Base-by-base conservation (phyloP, 352 stramenopile genomes). In the Elongisporangium senticosum region DNA sequence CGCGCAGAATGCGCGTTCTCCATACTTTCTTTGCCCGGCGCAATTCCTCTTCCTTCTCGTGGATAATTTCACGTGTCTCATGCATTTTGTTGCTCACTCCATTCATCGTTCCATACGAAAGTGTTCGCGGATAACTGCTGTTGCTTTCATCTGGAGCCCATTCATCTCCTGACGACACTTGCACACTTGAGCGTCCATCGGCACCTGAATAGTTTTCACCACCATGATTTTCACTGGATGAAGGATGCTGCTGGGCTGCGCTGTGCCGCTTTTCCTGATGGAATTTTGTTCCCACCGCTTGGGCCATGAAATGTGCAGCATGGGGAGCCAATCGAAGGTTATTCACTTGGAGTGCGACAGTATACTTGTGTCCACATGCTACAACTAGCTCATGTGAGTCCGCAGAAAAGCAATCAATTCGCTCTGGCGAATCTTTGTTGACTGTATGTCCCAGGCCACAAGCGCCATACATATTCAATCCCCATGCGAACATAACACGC, bases 281-380 rank as follows among this genome's bases (percentile, higher is more conserved):
- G 11, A 43, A 43, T 17, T 43, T 7, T 17, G 33, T 43, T 43
- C 33, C 33, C 33, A 43, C 33, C 13, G 33, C 33, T 43, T 43
- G 33, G 17, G 33, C 33, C 33, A 43, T 17, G 11, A 43, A 43
- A 43, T 43, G 33, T 43, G 33, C 33, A 10, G 11, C 33, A 43
- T 43, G 33, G 33, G 33, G 33, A 43, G 33, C 33, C 33, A 43
- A 43, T 43, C 33, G 33, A 5, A 43, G 33, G 13, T 43, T 43
- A 39, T 75, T 59, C 17, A 89, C 68, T 51, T 93, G 78, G 1
- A 93, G 53, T 0, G 79, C 81, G 28, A 93, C 71, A 2, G 83
- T 93, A 51, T 91, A 93, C 66, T 93, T 93, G 63, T 93, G 83
- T 0, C 83, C 83, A 57, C 82, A 92, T 7, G 77, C 79, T 20